Evolutionary conservation across 768 basidiomycete genomes (phyloP).

Genomic region (Pulveroboletus sp.): DNA sequence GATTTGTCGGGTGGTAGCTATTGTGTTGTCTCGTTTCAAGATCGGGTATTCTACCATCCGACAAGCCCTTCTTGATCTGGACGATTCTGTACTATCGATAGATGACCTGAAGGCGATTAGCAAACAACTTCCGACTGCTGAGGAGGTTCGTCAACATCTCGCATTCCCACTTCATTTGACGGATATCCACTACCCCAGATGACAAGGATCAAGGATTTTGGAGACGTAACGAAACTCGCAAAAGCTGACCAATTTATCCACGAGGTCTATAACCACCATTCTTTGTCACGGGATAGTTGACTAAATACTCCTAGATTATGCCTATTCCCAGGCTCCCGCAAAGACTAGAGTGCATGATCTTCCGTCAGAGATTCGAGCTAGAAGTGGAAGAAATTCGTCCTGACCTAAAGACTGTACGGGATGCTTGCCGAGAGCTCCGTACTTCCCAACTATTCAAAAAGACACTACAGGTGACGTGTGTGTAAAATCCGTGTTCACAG

Average conservation of each 20-base stretch:
- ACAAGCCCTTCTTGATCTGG: constrained; percentile 64
- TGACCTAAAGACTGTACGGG: constrained; percentile 68
- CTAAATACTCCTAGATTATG: constrained; percentile 54
- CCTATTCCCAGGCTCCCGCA: constrained; percentile 68
- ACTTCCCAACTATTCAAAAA: constrained; percentile 60
- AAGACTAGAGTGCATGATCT: constrained; percentile 79
- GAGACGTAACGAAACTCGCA: constrained; percentile 66
- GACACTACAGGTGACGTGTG: constrained; percentile 52
- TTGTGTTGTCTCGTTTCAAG: constrained; percentile 80
- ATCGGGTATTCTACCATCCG: constrained; percentile 59
- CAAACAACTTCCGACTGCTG: constrained; percentile 71
- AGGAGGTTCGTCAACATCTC: constrained; percentile 52
- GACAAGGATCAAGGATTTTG: constrained; percentile 61
- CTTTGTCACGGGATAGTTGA: neutral
- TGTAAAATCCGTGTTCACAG: neutral
- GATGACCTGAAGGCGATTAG: constrained; percentile 75
- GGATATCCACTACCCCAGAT: constrained; percentile 36
- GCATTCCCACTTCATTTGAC: neutral
- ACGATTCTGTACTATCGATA: constrained; percentile 62
- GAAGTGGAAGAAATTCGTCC: constrained; percentile 82
- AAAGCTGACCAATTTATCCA: constrained; percentile 82
- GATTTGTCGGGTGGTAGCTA: constrained; percentile 42
- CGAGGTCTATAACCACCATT: constrained; percentile 44
- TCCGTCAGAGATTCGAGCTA: constrained; percentile 73
- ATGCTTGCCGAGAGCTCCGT: constrained; percentile 66